Base-by-base conservation (phyloP, 192 early-diverging fungal species). In the Gamsiella multidivaricata region DNA sequence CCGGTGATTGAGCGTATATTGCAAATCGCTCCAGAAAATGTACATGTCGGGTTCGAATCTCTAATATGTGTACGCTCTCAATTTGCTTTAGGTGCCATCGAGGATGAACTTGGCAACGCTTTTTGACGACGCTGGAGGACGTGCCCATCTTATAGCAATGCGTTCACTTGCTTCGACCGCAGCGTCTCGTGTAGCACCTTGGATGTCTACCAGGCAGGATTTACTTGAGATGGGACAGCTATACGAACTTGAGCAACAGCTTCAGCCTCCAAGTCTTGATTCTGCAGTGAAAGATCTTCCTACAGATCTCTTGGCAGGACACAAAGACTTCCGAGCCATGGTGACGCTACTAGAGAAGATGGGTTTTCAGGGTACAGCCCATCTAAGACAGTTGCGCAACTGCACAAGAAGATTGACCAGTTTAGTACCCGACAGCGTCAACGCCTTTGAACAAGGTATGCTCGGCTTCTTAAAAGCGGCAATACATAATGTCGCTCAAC, bases 391-490 rank as follows among this genome's bases (percentile, higher is more conserved):
- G 26, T 65, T 76, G 25, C 50, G 72, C 12, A 76, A 67, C 43
- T 66, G 64, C 17, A 67, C 72, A 12, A 34, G 50, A 15, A 66
- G 61, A 52, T 45, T 67, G 7, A 28, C 31, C 11, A 65, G 51
- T 18, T 47, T 76, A n/a, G 53, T 65, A 11, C 57, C 41, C 0
- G 72, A 76, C 31, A 67, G 26, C 15, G 57, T 76, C 31, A 59
- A 76, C 54, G 72, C 64, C 0, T 76, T 76, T 32, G 72, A 76
- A 17, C 72, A 67, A 56, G 72, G 72, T 76, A 59, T 22, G n/a
- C 6, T 23, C 23, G 31, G n/a, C 17, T 18, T 36, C n/a, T n/a
- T n/a, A n/a, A n/a, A n/a, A n/a, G n/a, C n/a, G n/a, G n/a, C n/a
- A n/a, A 15, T 31, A n/a, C n/a, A n/a, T n/a, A n/a, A n/a, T n/a